Conservation (phyloP, 73 alveolate genomes). For the Paraurostyla sp. region DNA sequence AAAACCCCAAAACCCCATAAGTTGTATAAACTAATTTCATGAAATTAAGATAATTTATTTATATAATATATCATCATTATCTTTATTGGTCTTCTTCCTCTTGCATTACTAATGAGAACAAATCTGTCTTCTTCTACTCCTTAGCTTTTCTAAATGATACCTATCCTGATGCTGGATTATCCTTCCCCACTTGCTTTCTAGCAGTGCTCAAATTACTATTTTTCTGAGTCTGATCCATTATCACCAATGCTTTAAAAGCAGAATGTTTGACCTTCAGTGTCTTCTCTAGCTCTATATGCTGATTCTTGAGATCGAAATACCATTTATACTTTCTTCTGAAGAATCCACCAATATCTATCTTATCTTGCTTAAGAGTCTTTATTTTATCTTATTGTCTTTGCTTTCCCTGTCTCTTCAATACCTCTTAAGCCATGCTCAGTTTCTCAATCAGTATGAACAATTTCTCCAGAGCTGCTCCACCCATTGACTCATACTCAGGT, state of each 20-base stretch:
- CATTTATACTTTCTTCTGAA: neutral
- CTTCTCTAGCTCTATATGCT: neutral
- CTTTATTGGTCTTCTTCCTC: too few species aligned
- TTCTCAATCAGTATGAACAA: neutral
- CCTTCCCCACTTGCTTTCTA: too few species aligned
- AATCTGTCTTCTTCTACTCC: too few species aligned
- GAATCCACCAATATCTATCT: neutral
- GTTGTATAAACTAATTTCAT: too few species aligned
- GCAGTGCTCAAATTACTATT: too few species aligned
- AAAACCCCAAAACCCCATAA: too few species aligned
- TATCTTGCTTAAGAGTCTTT: neutral
- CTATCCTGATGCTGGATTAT: too few species aligned
- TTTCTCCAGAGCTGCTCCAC: neutral
- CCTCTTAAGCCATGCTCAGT: neutral
- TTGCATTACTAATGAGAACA: too few species aligned
- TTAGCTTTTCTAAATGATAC: too few species aligned
- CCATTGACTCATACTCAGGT: too few species aligned
- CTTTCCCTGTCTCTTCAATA: neutral
- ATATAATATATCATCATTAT: too few species aligned
- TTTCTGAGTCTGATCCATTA: neutral
- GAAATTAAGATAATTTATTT: too few species aligned
- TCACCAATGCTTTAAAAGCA: neutral
- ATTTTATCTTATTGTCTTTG: neutral
- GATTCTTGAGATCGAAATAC: neutral
- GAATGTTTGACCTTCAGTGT: neutral